A percentile compares a stretch with the other conserved stretches of the same genome.
phyloP scores from a whole-genome alignment of 805 yeast genomes.

The Candida chilensis region DNA sequence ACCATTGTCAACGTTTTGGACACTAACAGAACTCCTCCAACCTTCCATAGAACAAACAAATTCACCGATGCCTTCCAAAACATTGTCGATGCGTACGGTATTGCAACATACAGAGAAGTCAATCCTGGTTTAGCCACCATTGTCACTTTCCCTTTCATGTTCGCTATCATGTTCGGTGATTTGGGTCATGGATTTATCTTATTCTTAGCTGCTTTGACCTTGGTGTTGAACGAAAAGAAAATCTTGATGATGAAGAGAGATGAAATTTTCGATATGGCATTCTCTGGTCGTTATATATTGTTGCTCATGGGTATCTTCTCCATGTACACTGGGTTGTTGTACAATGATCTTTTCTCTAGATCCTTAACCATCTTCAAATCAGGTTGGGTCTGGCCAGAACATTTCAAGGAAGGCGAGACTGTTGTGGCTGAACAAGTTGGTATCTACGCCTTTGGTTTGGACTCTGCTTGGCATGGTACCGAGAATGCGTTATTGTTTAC shows the following conservation, averaged over 20 bases:
- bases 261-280: slow-evolving; percentile 96
- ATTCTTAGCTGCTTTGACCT: slow-evolving; percentile 57
- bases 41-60: slow-evolving; percentile 90
- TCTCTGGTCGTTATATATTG: slow-evolving; percentile 82
- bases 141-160: slow-evolving; percentile 96
- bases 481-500: slow-evolving; percentile 86
- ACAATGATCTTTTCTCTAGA: slow-evolving; percentile 89
- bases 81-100: slow-evolving; percentile 93
- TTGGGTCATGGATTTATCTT: slow-evolving; percentile 90
- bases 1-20: slow-evolving; percentile 50
- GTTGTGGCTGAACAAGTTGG: slow-evolving; percentile 61
- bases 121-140: slow-evolving; percentile 94
- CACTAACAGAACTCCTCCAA: slow-evolving; percentile 87
- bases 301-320: slow-evolving; percentile 91
- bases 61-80: slow-evolving; percentile 89
- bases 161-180: slow-evolving; percentile 99
- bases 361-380: slow-evolving; percentile 82
- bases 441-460: slow-evolving; percentile 79
- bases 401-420: slow-evolving; percentile 59
- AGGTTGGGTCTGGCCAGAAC: slow-evolving; percentile 91
- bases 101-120: slow-evolving; percentile 88
- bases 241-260: slow-evolving; percentile 65
- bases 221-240: slow-evolving; percentile 68
- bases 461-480: slow-evolving; percentile 95
- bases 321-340: slow-evolving; percentile 88